Conservation (phyloP, 169 alveolate genomes). For the Cryptosporidium baileyi region DNA sequence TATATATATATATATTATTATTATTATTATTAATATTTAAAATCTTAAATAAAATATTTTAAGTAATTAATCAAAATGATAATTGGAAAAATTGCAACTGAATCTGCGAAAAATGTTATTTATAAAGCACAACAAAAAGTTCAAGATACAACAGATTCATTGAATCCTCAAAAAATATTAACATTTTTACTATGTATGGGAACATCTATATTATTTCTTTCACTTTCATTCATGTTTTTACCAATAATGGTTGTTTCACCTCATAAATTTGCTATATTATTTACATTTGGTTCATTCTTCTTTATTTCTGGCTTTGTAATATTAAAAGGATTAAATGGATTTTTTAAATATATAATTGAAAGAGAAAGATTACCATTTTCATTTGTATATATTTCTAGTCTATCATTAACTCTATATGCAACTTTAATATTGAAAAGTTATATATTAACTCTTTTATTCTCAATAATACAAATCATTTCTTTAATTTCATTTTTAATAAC, state of each 20-base stretch:
- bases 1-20: not conserved
- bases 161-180: slow-evolving; percentile 47
- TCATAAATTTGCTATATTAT: slow-evolving; percentile 45
- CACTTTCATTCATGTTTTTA: slow-evolving; percentile 53
- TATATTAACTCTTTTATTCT: slow-evolving; percentile 74
- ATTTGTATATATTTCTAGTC: slow-evolving; percentile 71
- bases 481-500: slow-evolving; percentile 75
- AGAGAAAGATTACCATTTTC: slow-evolving; percentile 77
- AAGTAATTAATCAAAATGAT: not conserved
- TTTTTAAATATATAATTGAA: slow-evolving; percentile 23
- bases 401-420: slow-evolving; percentile 75
- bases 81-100: slow-evolving; percentile 53
- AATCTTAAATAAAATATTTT: not conserved
- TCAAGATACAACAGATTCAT: slow-evolving; percentile 60
- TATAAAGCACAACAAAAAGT: slow-evolving; percentile 67
- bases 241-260: slow-evolving; percentile 68
- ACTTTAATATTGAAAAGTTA: slow-evolving; percentile 75
- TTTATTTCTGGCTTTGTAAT: slow-evolving; percentile 59
- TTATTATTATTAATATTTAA: not conserved
- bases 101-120: slow-evolving; percentile 47
- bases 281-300: slow-evolving; percentile 63
- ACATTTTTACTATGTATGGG: slow-evolving; percentile 35
- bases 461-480: slow-evolving; percentile 75
- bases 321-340: slow-evolving; percentile 36
- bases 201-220: slow-evolving; percentile 30